Evolutionary conservation across 1,139 yeast genomes (phyloP), one percentile per base, ranked within the genome.

Genomic region (Protomyces lactucae-debilis): DNA sequence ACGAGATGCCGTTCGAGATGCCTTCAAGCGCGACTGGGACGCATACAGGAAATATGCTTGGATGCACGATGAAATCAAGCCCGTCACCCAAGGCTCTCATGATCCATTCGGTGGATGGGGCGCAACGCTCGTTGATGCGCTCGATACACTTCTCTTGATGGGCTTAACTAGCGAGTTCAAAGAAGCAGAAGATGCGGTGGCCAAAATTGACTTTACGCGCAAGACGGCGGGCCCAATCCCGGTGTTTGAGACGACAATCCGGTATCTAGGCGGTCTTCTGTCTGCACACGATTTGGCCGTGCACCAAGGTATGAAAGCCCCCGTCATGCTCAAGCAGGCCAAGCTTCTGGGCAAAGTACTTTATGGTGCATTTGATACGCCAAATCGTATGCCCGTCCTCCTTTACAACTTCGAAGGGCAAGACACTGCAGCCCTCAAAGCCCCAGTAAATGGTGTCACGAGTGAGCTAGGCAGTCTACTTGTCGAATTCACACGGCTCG

Each of bases 391-490:
- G 23, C 73, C 73, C 6, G 61, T 55, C 48, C 75, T 83, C 45
- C 79, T 76, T 66, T 88, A 83, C 65, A 81, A 83, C 64, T 83
- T 86, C 77, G 72, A 75, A 65, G 79, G 83, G 5, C 55, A 48
- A 23, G 55, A 48, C 9, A 75, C 78, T 64, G n/a, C 68, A 60
- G 32, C 82, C 64, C 90, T 84, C 72, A 85, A 79, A 18, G 92
- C 86, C 71, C 76, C 78, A 54, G 95, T 88, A 14, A 84, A 87
- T 2, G 80, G 92, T 12, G 87, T 95, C 0, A 89, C 97, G 2
- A 95, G 97, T 0, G 97, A 92, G 73, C 96, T 85, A 8, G 83
- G 96, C 0, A 88, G 97, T 1, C 77, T 92, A 68, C 97, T 90
- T 75, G 77, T 92, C 71, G 98, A 92, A 74, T 85, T 92, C 77